Conservation (phyloP, 805 yeast species). For the Ogataea angusta region DNA sequence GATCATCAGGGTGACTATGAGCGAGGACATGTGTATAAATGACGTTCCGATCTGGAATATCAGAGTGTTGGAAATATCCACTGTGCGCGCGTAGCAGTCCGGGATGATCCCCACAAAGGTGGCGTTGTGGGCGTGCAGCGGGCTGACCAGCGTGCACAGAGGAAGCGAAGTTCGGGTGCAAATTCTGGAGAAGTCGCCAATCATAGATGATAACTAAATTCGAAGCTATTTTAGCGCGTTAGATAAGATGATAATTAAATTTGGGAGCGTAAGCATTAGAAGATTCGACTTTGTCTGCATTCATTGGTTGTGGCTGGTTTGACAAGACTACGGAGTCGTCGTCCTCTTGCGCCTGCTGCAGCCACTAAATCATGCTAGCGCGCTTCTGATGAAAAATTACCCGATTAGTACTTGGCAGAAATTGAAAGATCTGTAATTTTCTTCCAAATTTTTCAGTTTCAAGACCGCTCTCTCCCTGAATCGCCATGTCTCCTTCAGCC, state of each 20-base stretch:
- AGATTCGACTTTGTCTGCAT: too few relatives aligned
- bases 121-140: constrained; percentile 34
- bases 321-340: too few relatives aligned
- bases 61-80: constrained; percentile 85
- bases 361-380: background rate
- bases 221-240: constrained; percentile 5
- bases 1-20: constrained; percentile 63
- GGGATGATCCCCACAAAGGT: constrained; percentile 64
- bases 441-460: background rate
- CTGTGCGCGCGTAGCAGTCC: constrained; percentile 78
- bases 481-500: constrained; percentile 24
- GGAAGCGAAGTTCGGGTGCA: constrained; percentile 75
- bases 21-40: constrained; percentile 74
- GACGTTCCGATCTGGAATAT: constrained; percentile 88
- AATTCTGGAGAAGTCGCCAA: constrained; percentile 61
- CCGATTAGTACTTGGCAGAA: constrained; percentile 5
- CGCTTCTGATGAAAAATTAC: background rate
- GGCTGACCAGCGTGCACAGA: constrained; percentile 69
- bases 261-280: background rate
- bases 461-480: constrained; percentile 1
- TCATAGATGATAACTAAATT: constrained; percentile 28
- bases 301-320: too few relatives aligned
- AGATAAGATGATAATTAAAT: background rate
- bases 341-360: too few relatives aligned
- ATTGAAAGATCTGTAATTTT: background rate